A percentile compares a stretch with the other conserved stretches of the same genome.
These are phyloP conservation scores for Pythium sp. DNA, from an alignment of 352 stramenopile species.

Conservation along the genomic window DNA sequence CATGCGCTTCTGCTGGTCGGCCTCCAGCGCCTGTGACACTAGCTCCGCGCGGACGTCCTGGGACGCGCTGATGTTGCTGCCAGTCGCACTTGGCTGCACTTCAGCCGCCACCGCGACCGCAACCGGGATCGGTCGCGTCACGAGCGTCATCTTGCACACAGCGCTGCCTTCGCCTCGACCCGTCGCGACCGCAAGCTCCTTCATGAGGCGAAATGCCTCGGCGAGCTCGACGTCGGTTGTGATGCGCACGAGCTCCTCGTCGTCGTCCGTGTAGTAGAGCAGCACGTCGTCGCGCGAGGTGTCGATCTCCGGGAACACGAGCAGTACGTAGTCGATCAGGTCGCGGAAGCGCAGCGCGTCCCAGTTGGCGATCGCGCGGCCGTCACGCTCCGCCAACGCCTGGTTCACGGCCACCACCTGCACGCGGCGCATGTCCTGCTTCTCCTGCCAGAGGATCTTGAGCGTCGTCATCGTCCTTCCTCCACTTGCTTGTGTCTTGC, in stretches of 20 bases:
- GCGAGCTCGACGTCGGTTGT: constrained; percentile 79
- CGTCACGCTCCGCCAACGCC: constrained; percentile 44
- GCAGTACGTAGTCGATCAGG: constrained; percentile 60
- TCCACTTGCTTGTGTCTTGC: not conserved
- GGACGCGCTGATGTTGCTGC: constrained; percentile 26
- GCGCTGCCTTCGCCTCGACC: constrained; percentile 37
- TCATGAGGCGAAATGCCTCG: constrained; percentile 77
- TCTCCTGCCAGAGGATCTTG: constrained; percentile 80
- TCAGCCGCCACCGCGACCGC: constrained; percentile 14
- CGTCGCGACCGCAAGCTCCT: constrained; percentile 47
- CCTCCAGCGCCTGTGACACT: constrained; percentile 44
- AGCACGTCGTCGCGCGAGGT: constrained; percentile 36
- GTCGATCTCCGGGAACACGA: constrained; percentile 63
- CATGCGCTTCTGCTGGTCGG: constrained; percentile 59
- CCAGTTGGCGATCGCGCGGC: constrained; percentile 28
- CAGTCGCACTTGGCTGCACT: constrained; percentile 2
- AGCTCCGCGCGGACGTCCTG: constrained; percentile 25
- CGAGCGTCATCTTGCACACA: constrained; percentile 73
- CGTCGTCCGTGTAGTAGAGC: constrained; percentile 83
- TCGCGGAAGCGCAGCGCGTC: constrained; percentile 53
- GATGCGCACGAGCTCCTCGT: constrained; percentile 79
- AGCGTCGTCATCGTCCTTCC: constrained; percentile 63
- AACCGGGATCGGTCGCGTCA: constrained; percentile 28
- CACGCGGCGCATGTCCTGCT: constrained; percentile 84
- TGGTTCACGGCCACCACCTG: constrained; percentile 67